Conservation (phyloP, 768 basidiomycete genomes). For the Termitomyces titanicus region DNA sequence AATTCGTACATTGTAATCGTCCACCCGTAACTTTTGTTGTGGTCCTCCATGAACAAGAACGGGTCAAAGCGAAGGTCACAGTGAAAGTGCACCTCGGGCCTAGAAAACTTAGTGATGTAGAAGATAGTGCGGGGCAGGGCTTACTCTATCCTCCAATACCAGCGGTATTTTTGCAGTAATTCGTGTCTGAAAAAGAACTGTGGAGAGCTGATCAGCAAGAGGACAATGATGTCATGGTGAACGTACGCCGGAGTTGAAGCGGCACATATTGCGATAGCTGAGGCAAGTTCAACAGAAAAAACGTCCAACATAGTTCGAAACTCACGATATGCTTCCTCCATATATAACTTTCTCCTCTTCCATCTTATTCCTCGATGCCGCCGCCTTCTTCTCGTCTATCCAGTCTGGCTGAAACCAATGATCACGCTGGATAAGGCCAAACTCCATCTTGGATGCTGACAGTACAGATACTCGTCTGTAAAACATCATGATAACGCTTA, state of each 20-base stretch:
- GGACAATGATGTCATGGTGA: neutral
- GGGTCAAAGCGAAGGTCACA: conserved; percentile 71
- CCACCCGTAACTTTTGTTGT: conserved; percentile 74
- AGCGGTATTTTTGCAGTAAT: conserved; percentile 64
- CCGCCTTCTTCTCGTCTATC: conserved; percentile 73
- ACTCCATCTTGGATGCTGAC: conserved; percentile 32
- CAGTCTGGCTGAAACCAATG: conserved; percentile 78
- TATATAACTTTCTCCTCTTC: conserved; percentile 41
- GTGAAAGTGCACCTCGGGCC: conserved; percentile 71
- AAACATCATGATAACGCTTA: neutral
- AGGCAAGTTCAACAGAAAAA: conserved; percentile 14
- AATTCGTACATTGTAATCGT: conserved; percentile 77
- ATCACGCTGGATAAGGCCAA: conserved; percentile 62
- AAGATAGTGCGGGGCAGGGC: neutral
- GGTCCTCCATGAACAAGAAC: conserved; percentile 69
- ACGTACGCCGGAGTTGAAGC: conserved; percentile 66
- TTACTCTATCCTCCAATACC: conserved; percentile 66
- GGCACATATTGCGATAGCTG: conserved; percentile 77
- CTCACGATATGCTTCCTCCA: conserved; percentile 36
- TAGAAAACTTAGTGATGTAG: conserved; percentile 31
- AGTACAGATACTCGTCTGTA: conserved; percentile 22
- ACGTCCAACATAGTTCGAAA: neutral
- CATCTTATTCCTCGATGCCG: conserved; percentile 57
- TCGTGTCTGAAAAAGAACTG: conserved; percentile 77
- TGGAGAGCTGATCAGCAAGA: neutral